Evolutionary conservation across 306 rosid genomes (phyloP).

Genomic region (Ceratonia siliqua): DNA sequence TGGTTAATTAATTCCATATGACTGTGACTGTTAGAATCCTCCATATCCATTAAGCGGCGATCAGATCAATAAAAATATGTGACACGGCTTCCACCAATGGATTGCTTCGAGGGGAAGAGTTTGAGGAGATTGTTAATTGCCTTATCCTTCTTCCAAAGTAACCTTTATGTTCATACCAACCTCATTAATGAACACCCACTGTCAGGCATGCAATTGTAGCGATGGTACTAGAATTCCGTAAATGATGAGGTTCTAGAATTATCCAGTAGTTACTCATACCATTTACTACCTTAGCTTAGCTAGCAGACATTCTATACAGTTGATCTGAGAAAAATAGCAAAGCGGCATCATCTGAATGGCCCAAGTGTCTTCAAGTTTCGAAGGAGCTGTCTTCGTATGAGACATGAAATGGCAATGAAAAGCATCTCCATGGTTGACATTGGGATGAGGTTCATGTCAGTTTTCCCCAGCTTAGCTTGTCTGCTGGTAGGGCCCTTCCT

Average conservation of each 20-base stretch:
- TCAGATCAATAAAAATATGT: background rate
- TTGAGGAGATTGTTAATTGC: constrained; percentile 45
- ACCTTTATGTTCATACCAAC: constrained; percentile 29
- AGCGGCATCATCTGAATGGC: constrained; percentile 29
- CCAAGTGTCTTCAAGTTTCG: constrained; percentile 29
- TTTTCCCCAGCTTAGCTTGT: background rate
- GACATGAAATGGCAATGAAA: constrained; percentile 22
- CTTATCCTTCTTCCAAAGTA: constrained; percentile 47
- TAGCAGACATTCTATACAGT: background rate
- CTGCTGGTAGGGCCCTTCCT: background rate
- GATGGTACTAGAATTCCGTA: background rate
- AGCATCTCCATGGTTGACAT: constrained; percentile 32
- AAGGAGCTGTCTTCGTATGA: too few species aligned
- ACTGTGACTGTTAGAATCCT: constrained; percentile 18
- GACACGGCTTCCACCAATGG: constrained; percentile 9
- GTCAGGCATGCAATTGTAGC: too few species aligned
- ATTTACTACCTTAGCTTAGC: background rate
- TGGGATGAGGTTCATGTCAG: constrained; percentile 24
- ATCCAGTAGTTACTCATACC: background rate
- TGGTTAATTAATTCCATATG: constrained; percentile 29
- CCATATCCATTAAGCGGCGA: constrained; percentile 1
- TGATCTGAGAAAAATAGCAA: constrained; percentile 3
- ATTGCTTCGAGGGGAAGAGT: constrained; percentile 11
- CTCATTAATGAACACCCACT: constrained; percentile 25
- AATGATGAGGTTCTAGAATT: constrained; percentile 1